These are phyloP conservation scores for Diaporthe citri DNA, from an alignment of 2,329 filamentous ascomycete genomes.

Conservation along the genomic window DNA sequence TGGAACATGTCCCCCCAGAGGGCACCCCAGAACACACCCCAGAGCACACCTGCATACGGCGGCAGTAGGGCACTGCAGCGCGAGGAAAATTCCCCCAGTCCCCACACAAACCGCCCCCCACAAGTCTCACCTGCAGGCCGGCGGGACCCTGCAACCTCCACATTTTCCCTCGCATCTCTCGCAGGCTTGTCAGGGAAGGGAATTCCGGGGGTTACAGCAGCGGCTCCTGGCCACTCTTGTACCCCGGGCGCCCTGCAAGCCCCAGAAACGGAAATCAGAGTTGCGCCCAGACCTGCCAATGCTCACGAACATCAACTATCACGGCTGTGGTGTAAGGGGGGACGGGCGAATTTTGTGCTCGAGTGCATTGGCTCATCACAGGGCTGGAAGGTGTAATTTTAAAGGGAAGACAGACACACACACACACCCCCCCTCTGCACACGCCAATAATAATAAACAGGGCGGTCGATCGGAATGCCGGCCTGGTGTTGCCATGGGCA, in stretches of 20 bases:
- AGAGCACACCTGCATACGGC: not conserved
- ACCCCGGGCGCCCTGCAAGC: conserved; percentile 8
- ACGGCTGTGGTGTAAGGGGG: conserved; percentile 7
- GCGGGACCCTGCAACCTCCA: conserved; percentile 30
- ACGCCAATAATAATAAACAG: conserved; percentile 17
- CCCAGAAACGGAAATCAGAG: conserved; percentile 1
- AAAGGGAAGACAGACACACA: not conserved
- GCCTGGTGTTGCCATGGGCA: conserved; percentile 9
- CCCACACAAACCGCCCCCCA: conserved; percentile 22
- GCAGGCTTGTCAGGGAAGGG: conserved; percentile 14
- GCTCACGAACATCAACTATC: not conserved
- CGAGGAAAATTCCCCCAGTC: not conserved
- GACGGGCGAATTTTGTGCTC: not conserved
- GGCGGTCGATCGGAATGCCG: conserved; percentile 22
- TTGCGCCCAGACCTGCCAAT: conserved; percentile 26
- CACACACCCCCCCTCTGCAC: not conserved
- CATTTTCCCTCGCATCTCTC: not conserved
- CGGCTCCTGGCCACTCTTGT: conserved; percentile 23
- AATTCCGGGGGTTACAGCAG: conserved; percentile 35
- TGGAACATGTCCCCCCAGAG: conserved; percentile 4
- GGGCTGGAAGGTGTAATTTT: conserved; percentile 20
- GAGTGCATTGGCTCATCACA: conserved; percentile 17
- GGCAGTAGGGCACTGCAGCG: not conserved
- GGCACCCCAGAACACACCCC: not conserved
- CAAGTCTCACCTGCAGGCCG: conserved; percentile 29